A percentile compares a stretch with the other conserved stretches of the same genome.
Evolutionary conservation across 352 stramenopile species (phyloP).

Genomic region (Globisporangium irregulare): DNA sequence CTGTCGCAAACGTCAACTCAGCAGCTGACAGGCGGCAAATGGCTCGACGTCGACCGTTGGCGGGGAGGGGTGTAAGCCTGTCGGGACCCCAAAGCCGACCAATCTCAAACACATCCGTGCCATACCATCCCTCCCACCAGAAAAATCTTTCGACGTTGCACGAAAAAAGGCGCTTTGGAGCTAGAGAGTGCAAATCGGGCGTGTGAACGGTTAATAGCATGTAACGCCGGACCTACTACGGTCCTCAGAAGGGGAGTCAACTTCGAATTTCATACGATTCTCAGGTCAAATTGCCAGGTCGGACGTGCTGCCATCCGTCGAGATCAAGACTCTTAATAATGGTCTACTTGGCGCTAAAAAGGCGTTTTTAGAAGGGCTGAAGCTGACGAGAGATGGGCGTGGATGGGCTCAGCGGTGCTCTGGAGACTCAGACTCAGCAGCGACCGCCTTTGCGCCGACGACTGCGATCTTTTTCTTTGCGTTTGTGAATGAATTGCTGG

Average conservation of each 20-base stretch:
- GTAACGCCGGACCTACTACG: neutral
- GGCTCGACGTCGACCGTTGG: neutral
- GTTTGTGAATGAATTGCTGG: neutral
- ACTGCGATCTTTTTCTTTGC: neutral
- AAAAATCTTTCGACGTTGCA: neutral
- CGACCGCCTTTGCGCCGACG: neutral
- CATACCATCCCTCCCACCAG: neutral
- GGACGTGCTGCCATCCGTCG: slow-evolving; percentile 7
- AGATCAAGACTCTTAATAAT: neutral
- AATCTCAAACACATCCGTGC: neutral
- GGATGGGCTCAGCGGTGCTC: neutral
- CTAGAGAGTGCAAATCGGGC: neutral
- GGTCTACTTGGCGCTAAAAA: neutral
- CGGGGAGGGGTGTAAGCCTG: neutral
- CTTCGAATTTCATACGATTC: neutral
- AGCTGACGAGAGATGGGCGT: neutral
- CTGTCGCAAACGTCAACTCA: neutral
- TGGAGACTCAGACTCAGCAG: neutral
- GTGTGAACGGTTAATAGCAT: neutral
- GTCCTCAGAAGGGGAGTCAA: neutral
- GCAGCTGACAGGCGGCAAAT: neutral
- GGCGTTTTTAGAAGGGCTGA: neutral
- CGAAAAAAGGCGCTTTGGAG: neutral
- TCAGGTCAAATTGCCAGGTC: neutral
- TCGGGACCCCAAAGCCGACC: neutral